phyloP scores from a whole-genome alignment of 768 basidiomycete genomes.

The Calvatia gigantea region DNA sequence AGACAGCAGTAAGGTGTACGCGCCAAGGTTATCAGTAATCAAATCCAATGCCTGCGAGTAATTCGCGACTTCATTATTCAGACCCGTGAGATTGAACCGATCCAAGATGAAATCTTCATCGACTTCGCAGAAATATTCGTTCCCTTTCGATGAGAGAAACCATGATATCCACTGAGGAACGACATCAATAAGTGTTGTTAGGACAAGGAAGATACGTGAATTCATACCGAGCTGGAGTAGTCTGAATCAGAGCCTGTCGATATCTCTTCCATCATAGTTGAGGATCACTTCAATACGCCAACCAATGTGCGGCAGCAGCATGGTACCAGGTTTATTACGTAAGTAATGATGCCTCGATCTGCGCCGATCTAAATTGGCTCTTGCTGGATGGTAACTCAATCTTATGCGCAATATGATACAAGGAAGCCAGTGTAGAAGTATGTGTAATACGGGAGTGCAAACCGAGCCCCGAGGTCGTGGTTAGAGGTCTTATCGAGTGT shows the following conservation, averaged over 20 bases:
- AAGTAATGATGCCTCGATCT: too few species aligned
- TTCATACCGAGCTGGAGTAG: conserved; percentile 50
- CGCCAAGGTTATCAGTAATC: conserved; percentile 94
- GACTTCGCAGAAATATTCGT: conserved; percentile 99
- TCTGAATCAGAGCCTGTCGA: conserved; percentile 94
- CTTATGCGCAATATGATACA: too few species aligned
- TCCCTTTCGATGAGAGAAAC: conserved; percentile 96
- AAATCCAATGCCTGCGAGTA: conserved; percentile 93
- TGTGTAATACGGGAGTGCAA: too few species aligned
- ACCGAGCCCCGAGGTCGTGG: too few species aligned
- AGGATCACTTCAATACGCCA: too few species aligned
- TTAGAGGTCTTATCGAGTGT: too few species aligned
- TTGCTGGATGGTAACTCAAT: too few species aligned
- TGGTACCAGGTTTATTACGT: too few species aligned
- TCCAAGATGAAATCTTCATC: conserved; percentile 99
- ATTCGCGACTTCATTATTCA: conserved; percentile 94
- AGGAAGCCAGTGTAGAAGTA: too few species aligned
- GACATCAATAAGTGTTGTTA: not conserved
- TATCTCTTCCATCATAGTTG: conserved; percentile 87
- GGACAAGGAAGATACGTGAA: not conserved
- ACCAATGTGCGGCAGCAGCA: too few species aligned
- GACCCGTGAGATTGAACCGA: conserved; percentile 95
- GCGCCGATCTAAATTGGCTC: too few species aligned
- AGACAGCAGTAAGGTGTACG: conserved; percentile 19
- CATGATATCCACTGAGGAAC: conserved; percentile 86